Evolutionary conservation across 441 rosid genomes (phyloP), one percentile per base, ranked within the genome.

Genomic region (Erysimum cheiri): DNA sequence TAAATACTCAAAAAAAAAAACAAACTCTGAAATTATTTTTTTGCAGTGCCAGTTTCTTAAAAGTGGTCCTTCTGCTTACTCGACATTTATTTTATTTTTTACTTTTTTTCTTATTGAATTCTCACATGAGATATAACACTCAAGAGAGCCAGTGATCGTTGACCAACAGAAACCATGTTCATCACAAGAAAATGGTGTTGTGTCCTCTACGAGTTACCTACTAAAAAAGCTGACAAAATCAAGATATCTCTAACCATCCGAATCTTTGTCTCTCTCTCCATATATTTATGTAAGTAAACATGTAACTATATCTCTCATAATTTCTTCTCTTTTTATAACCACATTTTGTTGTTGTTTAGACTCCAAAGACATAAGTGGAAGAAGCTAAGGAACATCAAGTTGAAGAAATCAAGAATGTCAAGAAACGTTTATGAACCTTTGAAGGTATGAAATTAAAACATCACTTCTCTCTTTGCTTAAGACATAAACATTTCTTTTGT

Each of bases 201-300:
- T 70, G 75, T 69, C 47, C 70, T 61, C 65, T 62, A 15, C 36
- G 7, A 73, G 29, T 67, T 8, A 33, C 22, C 60, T 40, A 53
- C 36, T 57, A 22, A 53, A 69, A 72, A 75, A 70, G 79, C 75
- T 75, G 79, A 76, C 79, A 64, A 59, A 9, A 41, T 41, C 71
- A 28, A 76, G 70, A 76, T 70, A 40, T 64, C 62, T 49, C 37
- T 40, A 68, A 6, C 61, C 71, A 58, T 32, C 60, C 41, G 67
- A 64, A 75, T 75, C 79, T 75, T 28, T 75, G 79, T 70, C 71
- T 70, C 75, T 75, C 78, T 75, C 79, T 70, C 71, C 75, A 32
- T 64, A 64, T 75, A 11, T 64, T 49, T 58, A 17, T 61, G 49
- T 64, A 53, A 22, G 22, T 31, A 6, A 14, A 9, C 8, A 48